phyloP scores from a whole-genome alignment of 2,329 filamentous ascomycete genomes.

The Zymoseptoria ardabiliae region DNA sequence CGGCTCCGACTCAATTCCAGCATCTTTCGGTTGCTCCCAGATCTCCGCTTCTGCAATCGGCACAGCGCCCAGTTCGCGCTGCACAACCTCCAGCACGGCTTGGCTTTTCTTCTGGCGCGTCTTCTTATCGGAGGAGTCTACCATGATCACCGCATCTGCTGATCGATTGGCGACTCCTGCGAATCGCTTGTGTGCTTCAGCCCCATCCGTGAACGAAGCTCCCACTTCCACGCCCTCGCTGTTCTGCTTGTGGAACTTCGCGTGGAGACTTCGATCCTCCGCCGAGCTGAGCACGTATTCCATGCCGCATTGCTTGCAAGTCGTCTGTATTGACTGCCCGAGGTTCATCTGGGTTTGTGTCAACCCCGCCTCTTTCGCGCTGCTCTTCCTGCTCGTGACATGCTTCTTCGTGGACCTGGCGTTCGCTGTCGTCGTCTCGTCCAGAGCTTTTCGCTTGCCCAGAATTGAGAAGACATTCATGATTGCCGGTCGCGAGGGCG shows the following conservation, averaged over 20 bases:
- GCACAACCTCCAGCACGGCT: slow-evolving; percentile 51
- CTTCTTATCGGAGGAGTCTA: slow-evolving; percentile 48
- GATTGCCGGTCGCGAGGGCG: slow-evolving; percentile 6
- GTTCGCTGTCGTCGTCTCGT: slow-evolving; percentile 27
- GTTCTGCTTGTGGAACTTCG: slow-evolving; percentile 57
- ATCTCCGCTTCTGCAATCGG: slow-evolving; percentile 50
- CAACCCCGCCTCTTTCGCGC: slow-evolving; percentile 31
- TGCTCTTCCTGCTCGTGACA: slow-evolving; percentile 25
- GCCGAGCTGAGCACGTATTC: slow-evolving; percentile 56
- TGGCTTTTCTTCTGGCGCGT: slow-evolving; percentile 49
- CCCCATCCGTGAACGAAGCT: slow-evolving; percentile 46
- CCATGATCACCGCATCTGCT: slow-evolving; percentile 48
- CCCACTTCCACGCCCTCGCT: slow-evolving; percentile 54
- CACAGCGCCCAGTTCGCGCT: slow-evolving; percentile 54
- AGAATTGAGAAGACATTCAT: slow-evolving; percentile 28
- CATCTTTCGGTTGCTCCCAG: slow-evolving; percentile 45
- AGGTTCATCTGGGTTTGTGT: slow-evolving; percentile 57
- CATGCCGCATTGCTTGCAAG: slow-evolving; percentile 57
- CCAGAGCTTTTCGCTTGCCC: slow-evolving; percentile 26
- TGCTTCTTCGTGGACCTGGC: slow-evolving; percentile 21
- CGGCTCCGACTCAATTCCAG: slow-evolving; percentile 29
- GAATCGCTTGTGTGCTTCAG: slow-evolving; percentile 6
- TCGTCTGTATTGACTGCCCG: slow-evolving; percentile 48
- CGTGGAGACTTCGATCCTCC: slow-evolving; percentile 56
- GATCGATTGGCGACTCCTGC: slow-evolving; percentile 13